Percentiles rank a stretch among this genome's conserved stretches.
These are phyloP conservation scores for Russula earlei DNA, from an alignment of 768 basidiomycete species.

Conservation along the genomic window DNA sequence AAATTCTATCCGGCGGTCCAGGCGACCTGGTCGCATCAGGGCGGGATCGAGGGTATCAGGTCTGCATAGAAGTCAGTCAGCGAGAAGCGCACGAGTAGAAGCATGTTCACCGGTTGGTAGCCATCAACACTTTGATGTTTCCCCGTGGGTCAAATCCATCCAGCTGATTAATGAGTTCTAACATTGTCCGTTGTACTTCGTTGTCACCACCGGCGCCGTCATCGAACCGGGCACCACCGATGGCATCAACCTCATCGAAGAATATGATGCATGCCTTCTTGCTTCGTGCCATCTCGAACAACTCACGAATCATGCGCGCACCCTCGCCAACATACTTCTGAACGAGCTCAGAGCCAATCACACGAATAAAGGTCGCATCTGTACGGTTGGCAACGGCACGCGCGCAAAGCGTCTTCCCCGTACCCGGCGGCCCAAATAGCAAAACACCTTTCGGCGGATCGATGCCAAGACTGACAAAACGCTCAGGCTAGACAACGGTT, in stretches of 20 bases:
- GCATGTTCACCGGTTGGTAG: constrained; percentile 78
- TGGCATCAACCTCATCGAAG: constrained; percentile 97
- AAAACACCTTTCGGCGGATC: constrained; percentile 98
- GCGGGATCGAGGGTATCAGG: constrained; percentile 98
- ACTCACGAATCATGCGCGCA: constrained; percentile 95
- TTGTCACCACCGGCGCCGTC: constrained; percentile 99
- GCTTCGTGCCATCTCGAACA: constrained; percentile 97
- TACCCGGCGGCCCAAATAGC: constrained; percentile 91
- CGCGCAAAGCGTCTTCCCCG: constrained; percentile 98
- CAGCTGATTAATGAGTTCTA: constrained; percentile 97
- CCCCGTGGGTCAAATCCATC: constrained; percentile 98
- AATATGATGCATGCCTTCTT: constrained; percentile 99
- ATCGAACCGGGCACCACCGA: constrained; percentile 96
- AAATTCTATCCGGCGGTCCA: constrained; percentile 97
- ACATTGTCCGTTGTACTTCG: constrained; percentile 98
- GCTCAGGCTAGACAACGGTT: constrained; percentile 69
- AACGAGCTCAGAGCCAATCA: constrained; percentile 98
- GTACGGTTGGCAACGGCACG: constrained; percentile 97
- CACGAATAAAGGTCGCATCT: constrained; percentile 98
- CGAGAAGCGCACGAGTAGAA: neutral
- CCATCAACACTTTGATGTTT: constrained; percentile 99
- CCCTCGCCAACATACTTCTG: constrained; percentile 99
- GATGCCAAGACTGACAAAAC: constrained; percentile 95
- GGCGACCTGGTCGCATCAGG: constrained; percentile 85
- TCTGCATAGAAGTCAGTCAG: constrained; percentile 33